Percentiles rank a stretch among this genome's conserved stretches.
Conservation (phyloP, 768 basidiomycete genomes). For the Royoungia palumana region DNA sequence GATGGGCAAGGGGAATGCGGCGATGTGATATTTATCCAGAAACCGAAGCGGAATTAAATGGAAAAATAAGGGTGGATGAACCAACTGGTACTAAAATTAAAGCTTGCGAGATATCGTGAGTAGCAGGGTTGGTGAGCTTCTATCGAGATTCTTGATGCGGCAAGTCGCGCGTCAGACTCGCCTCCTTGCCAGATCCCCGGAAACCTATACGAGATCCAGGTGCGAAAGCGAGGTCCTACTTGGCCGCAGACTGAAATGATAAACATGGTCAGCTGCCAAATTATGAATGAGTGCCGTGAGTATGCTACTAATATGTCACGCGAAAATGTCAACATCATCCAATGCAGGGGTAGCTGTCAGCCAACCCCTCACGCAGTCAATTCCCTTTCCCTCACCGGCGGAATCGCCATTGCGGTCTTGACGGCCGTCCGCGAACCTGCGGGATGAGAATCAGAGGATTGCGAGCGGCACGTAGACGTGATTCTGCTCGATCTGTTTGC, state of each 20-base stretch:
- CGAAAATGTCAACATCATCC: neutral
- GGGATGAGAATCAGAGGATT: slow-evolving; percentile 17
- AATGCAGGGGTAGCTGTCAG: neutral
- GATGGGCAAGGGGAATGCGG: slow-evolving; percentile 2
- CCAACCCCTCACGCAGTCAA: slow-evolving; percentile 1
- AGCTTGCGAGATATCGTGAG: slow-evolving; percentile 20
- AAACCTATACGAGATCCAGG: slow-evolving; percentile 16
- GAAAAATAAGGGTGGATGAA: slow-evolving; percentile 14
- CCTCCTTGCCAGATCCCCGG: slow-evolving; percentile 10
- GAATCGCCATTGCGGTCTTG: slow-evolving; percentile 13
- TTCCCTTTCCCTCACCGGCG: neutral
- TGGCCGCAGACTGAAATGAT: neutral
- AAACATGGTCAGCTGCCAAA: neutral
- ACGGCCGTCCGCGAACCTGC: slow-evolving; percentile 12
- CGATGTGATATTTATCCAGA: slow-evolving; percentile 31
- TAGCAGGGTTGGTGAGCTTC: slow-evolving; percentile 18
- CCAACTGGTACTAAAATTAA: slow-evolving; percentile 29
- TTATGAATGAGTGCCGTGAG: neutral
- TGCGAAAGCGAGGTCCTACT: slow-evolving; percentile 8
- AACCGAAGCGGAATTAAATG: slow-evolving; percentile 11
- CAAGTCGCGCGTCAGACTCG: slow-evolving; percentile 10
- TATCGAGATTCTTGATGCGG: slow-evolving; percentile 27
- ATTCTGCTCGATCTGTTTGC: neutral
- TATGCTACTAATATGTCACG: slow-evolving; percentile 1
- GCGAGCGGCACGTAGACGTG: neutral